These are phyloP conservation scores for Seiridium unicorne DNA, from an alignment of 2,329 filamentous ascomycete genomes.

Conservation along the genomic window DNA sequence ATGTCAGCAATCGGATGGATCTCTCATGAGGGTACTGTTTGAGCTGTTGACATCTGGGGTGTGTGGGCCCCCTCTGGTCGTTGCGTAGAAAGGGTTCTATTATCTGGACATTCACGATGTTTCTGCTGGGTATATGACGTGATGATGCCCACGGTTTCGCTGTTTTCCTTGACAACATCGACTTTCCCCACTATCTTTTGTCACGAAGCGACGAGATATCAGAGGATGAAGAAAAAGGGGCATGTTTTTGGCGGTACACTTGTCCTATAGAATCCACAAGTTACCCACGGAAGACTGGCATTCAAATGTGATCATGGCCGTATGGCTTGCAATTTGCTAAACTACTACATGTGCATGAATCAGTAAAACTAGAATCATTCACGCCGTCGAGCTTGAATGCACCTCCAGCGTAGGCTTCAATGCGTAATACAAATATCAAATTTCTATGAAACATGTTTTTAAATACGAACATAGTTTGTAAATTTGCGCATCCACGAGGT, in stretches of 20 bases:
- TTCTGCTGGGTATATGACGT: conserved; percentile 37
- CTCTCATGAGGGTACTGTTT: conserved; percentile 24
- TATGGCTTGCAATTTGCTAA: too few species aligned
- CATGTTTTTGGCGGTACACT: conserved; percentile 27
- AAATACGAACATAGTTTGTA: too few species aligned
- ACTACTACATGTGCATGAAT: too few species aligned
- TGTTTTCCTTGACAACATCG: conserved; percentile 32
- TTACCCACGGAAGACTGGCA: not conserved
- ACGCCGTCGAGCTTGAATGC: too few species aligned
- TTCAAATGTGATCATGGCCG: too few species aligned
- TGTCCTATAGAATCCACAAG: conserved; percentile 34
- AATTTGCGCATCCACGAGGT: too few species aligned
- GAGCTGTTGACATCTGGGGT: conserved; percentile 23
- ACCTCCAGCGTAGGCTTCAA: too few species aligned
- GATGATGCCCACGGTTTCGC: conserved; percentile 30
- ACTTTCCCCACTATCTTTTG: conserved; percentile 30
- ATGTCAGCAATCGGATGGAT: conserved; percentile 13
- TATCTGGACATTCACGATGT: conserved; percentile 40
- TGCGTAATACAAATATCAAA: too few species aligned
- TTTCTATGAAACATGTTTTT: too few species aligned
- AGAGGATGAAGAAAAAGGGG: conserved; percentile 33
- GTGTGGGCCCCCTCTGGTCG: conserved; percentile 36
- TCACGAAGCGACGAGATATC: conserved; percentile 17
- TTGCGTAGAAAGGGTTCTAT: conserved; percentile 37
- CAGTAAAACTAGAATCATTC: too few species aligned